These are phyloP conservation scores for Lunasporangiospora selenospora DNA, from an alignment of 192 early-diverging fungal genomes.

Conservation along the genomic window DNA sequence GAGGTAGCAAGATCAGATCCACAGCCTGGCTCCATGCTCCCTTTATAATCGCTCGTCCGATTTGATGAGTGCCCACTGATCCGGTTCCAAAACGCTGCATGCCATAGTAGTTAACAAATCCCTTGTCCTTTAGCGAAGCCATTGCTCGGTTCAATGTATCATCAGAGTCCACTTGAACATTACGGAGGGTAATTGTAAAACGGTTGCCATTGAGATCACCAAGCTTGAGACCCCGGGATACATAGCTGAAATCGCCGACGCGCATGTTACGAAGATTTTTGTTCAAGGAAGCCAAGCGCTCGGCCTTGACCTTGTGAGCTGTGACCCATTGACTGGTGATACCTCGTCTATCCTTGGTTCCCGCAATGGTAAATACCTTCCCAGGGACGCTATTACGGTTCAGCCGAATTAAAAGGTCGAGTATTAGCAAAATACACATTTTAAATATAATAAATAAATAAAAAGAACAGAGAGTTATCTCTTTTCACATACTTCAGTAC, in stretches of 20 bases:
- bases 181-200: constrained; percentile 83
- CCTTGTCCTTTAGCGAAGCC: constrained; percentile 67
- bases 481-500: constrained; percentile 54
- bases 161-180: constrained; percentile 57
- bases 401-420: background rate
- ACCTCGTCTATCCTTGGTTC: constrained; percentile 94
- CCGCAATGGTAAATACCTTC: constrained; percentile 82
- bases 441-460: no score
- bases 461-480: no score
- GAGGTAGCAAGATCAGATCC: constrained; percentile 84
- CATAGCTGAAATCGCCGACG: constrained; percentile 83
- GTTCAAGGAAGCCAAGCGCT: constrained; percentile 63
- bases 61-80: constrained; percentile 76
- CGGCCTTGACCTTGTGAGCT: constrained; percentile 63
- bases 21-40: constrained; percentile 75
- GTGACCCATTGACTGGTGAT: constrained; percentile 89
- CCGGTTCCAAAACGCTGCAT: constrained; percentile 98
- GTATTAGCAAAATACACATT: background rate
- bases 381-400: constrained; percentile 47
- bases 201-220: constrained; percentile 92
- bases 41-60: constrained; percentile 79
- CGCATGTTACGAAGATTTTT: constrained; percentile 57
- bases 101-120: constrained; percentile 97
- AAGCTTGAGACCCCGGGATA: constrained; percentile 67
- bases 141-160: constrained; percentile 63